phyloP scores from a whole-genome alignment of 23 red algal species.

The Chondrus crispus region DNA sequence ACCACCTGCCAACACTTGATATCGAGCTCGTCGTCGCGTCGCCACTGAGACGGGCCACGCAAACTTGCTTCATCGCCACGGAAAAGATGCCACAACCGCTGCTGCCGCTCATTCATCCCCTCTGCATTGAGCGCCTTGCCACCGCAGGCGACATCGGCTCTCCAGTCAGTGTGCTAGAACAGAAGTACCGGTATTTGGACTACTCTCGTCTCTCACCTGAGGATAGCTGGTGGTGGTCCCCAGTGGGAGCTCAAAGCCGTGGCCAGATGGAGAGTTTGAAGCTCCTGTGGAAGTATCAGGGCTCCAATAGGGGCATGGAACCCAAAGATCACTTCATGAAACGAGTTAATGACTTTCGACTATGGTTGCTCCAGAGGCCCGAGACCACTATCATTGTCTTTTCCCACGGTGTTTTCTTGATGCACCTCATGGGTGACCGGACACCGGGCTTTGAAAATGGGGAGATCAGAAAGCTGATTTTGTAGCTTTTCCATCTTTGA shows the following conservation, averaged over 20 bases:
- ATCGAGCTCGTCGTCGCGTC: constrained; percentile 36
- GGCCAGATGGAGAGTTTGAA: background rate
- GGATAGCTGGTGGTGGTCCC: constrained; percentile 50
- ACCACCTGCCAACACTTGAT: background rate
- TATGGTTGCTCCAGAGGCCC: constrained; percentile 27
- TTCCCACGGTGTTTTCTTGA: constrained; percentile 48
- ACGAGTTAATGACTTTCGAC: constrained; percentile 36
- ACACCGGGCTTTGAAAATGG: background rate
- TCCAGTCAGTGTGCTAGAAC: background rate
- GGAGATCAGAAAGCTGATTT: constrained; percentile 28
- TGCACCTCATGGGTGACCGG: background rate
- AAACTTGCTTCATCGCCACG: constrained; percentile 30
- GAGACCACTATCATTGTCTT: constrained; percentile 47
- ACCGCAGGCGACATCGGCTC: constrained; percentile 31
- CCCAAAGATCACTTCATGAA: background rate
- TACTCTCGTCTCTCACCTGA: background rate
- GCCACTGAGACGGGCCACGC: constrained; percentile 32
- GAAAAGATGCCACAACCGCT: background rate
- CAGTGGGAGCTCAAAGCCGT: background rate
- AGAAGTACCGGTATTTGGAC: constrained; percentile 5
- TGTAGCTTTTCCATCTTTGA: too few relatives aligned
- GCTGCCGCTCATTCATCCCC: background rate
- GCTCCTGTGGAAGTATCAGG: background rate
- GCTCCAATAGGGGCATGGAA: constrained; percentile 23
- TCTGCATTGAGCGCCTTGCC: constrained; percentile 40